Conservation (phyloP, 306 rosid species). For the Luffa aegyptiaca region DNA sequence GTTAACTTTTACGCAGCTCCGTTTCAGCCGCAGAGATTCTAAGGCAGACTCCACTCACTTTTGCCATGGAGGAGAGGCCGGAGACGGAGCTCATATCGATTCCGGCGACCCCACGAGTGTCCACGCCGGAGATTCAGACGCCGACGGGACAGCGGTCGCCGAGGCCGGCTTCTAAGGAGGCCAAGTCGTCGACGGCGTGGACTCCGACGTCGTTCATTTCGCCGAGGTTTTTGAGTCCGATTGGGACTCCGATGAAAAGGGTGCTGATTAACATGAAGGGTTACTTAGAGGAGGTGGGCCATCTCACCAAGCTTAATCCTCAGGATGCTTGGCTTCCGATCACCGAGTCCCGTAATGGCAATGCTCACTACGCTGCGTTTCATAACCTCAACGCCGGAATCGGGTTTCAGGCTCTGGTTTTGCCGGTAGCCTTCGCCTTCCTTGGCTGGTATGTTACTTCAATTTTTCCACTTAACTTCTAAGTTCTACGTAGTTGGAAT, state of each 20-base stretch:
- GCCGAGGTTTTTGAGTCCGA: conserved; percentile 94
- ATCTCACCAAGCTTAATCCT: conserved; percentile 91
- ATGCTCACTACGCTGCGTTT: conserved; percentile 94
- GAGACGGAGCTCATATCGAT: conserved; percentile 94
- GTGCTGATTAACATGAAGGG: conserved; percentile 91
- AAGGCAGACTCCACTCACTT: background rate
- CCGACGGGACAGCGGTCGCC: conserved; percentile 95
- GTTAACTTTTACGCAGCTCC: too few relatives aligned
- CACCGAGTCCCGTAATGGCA: conserved; percentile 92
- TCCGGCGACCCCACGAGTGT: conserved; percentile 87
- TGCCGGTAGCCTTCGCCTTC: conserved; percentile 91
- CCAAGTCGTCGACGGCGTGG: conserved; percentile 85
- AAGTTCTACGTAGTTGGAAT: too few relatives aligned
- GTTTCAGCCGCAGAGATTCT: too few relatives aligned
- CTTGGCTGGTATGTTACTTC: conserved; percentile 65
- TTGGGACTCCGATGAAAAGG: conserved; percentile 96
- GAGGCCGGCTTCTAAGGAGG: conserved; percentile 62
- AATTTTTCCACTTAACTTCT: background rate
- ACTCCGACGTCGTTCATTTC: conserved; percentile 93
- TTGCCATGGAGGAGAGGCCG: conserved; percentile 75
- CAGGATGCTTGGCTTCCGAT: conserved; percentile 99
- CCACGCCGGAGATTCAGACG: conserved; percentile 86
- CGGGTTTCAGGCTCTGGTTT: conserved; percentile 84
- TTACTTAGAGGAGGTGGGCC: conserved; percentile 90
- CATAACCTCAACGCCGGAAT: conserved; percentile 98